phyloP scores from a whole-genome alignment of 1,139 yeast genomes.

The Lizanozyma gosingica region DNA sequence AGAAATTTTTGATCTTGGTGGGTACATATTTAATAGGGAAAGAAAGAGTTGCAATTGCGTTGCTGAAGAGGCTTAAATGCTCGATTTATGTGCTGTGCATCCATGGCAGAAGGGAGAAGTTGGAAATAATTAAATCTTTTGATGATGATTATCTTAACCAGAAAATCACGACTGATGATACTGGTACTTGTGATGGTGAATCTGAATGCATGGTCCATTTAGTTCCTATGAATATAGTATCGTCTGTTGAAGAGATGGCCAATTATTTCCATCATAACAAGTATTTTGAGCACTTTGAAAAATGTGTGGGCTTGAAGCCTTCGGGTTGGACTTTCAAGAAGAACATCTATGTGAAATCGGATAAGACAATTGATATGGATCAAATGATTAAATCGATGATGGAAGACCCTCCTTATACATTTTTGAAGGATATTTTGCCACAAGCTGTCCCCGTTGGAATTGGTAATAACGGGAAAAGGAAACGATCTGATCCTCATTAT shows the following conservation, averaged over 20 bases:
- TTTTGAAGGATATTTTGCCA: conserved; percentile 21
- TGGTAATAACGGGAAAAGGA: conserved; percentile 11
- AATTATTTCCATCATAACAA: conserved; percentile 43
- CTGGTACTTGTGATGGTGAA: conserved; percentile 28
- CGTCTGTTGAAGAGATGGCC: conserved; percentile 27
- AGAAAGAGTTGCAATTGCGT: conserved; percentile 67
- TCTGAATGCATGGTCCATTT: conserved; percentile 56
- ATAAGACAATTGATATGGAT: conserved; percentile 6
- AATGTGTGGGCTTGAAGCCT: conserved; percentile 62
- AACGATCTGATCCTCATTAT: conserved; percentile 19
- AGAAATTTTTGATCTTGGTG: conserved; percentile 53
- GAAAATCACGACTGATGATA: conserved; percentile 23
- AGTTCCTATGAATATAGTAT: conserved; percentile 49
- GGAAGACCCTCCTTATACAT: conserved; percentile 17
- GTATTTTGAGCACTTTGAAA: conserved; percentile 38
- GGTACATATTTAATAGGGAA: conserved; percentile 93
- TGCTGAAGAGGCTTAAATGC: conserved; percentile 47
- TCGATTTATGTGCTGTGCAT: conserved; percentile 43
- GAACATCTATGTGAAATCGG: conserved; percentile 3
- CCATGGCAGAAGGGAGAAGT: conserved; percentile 39
- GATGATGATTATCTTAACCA: conserved; percentile 23
- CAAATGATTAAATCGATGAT: conserved; percentile 9
- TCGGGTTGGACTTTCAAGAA: conserved; percentile 76
- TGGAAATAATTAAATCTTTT: conserved; percentile 29
- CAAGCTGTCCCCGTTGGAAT: conserved; percentile 17